Conservation (phyloP, 2,329 filamentous ascomycete species). For the Calycina herbarum region DNA sequence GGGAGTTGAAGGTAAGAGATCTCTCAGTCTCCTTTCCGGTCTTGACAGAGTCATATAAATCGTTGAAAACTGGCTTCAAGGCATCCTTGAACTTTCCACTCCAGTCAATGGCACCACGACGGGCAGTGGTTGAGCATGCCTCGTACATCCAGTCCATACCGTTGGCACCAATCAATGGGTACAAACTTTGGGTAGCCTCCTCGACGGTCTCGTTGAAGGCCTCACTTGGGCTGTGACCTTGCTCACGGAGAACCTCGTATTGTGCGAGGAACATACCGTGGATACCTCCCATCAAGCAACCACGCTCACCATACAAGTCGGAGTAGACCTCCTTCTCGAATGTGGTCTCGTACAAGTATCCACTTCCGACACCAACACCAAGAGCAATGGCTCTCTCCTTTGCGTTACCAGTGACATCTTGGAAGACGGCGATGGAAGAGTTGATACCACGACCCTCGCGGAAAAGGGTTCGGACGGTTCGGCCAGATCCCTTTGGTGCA, state of each 20-base stretch:
- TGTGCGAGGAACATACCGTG: conserved; percentile 99
- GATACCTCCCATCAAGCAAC: conserved; percentile 99
- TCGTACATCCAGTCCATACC: conserved; percentile 99
- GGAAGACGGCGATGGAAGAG: conserved; percentile 97
- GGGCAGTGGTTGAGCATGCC: conserved; percentile 97
- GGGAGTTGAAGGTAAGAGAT: conserved; percentile 95
- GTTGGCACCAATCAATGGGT: conserved; percentile 94
- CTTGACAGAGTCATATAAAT: conserved; percentile 90
- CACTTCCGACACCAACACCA: conserved; percentile 93
- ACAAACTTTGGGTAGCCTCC: conserved; percentile 97
- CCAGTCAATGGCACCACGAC: conserved; percentile 99
- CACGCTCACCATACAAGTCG: conserved; percentile 98
- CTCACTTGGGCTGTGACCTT: conserved; percentile 94
- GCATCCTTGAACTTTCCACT: conserved; percentile 95
- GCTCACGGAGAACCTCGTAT: conserved; percentile 99
- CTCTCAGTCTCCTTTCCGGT: conserved; percentile 93
- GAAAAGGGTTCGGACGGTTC: conserved; percentile 98
- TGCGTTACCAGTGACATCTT: conserved; percentile 97
- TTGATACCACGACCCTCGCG: conserved; percentile 99
- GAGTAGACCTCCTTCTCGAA: conserved; percentile 99
- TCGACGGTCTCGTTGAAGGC: conserved; percentile 99
- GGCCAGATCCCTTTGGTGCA: conserved; percentile 97
- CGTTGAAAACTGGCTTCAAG: conserved; percentile 98
- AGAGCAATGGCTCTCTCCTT: conserved; percentile 97
- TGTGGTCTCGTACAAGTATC: conserved; percentile 99